Percentiles rank a stretch among this genome's conserved stretches.
These are phyloP conservation scores for Paraleonurus japonicus DNA, from an alignment of 257 asterid species.

Conservation along the genomic window DNA sequence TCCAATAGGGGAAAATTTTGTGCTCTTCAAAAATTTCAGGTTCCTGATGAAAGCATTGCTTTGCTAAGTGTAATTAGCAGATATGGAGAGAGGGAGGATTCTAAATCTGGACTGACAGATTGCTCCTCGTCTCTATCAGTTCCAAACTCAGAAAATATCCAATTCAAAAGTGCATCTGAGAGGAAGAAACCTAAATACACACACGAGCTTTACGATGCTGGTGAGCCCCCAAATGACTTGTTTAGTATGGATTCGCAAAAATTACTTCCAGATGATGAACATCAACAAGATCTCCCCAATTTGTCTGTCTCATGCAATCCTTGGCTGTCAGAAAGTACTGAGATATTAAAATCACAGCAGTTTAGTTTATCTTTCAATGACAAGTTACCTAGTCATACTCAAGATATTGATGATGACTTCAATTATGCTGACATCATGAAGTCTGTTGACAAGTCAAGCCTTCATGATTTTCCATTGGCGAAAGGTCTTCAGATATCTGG, in stretches of 20 bases:
- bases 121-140: slow-evolving; percentile 81
- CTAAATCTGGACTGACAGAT: slow-evolving; percentile 86
- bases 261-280: slow-evolving; percentile 40
- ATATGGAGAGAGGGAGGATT: slow-evolving; percentile 87
- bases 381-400: slow-evolving; percentile 31
- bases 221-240: slow-evolving; percentile 38
- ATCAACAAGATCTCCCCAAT: slow-evolving; percentile 39
- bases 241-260: slow-evolving; percentile 43
- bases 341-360: slow-evolving; percentile 36
- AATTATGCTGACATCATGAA: slow-evolving; percentile 34
- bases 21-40: slow-evolving; percentile 58
- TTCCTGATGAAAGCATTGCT: slow-evolving; percentile 72
- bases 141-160: slow-evolving; percentile 58
- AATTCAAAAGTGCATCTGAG: slow-evolving; percentile 39
- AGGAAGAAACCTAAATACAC: slow-evolving; percentile 56
- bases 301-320: slow-evolving; percentile 39
- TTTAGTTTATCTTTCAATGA: slow-evolving; percentile 44
- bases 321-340: slow-evolving; percentile 47
- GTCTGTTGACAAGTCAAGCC: slow-evolving; percentile 35
- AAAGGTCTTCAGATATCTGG: slow-evolving; percentile 41
- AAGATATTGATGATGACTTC: slow-evolving; percentile 35
- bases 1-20: slow-evolving; percentile 45
- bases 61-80: slow-evolving; percentile 59
- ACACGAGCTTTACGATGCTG: slow-evolving; percentile 30
- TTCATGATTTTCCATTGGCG: slow-evolving; percentile 38